These are phyloP conservation scores for Voacanga thouarsii DNA, from an alignment of 257 asterid genomes.

Conservation along the genomic window DNA sequence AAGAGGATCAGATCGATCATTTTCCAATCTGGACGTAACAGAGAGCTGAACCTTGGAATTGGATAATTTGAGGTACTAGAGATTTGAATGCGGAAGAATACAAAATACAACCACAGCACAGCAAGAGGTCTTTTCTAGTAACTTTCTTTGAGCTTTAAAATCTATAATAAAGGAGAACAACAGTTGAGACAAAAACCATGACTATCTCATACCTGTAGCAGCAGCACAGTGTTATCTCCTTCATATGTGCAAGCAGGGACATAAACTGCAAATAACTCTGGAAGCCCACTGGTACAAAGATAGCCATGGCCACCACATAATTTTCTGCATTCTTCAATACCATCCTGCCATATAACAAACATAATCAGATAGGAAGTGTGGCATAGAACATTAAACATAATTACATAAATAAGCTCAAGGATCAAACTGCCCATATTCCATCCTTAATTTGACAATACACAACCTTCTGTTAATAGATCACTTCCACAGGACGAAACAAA, in stretches of 20 bases:
- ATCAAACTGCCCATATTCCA: not conserved
- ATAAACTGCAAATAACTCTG: conserved; percentile 95
- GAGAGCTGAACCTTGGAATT: not conserved
- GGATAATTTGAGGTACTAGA: not conserved
- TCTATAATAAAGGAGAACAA: not conserved
- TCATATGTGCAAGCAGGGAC: conserved; percentile 99
- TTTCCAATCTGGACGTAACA: no score
- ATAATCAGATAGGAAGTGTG: not conserved
- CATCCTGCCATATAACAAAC: conserved; percentile 57
- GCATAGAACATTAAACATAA: not conserved
- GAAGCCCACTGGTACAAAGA: conserved; percentile 96
- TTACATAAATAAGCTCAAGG: not conserved
- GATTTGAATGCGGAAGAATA: not conserved
- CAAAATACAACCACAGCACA: not conserved
- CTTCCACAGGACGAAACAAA: not conserved
- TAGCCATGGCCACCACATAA: conserved; percentile 99
- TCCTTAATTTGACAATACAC: not conserved
- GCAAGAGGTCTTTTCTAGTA: not conserved
- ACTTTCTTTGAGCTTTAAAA: not conserved
- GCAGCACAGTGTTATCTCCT: conserved; percentile 87
- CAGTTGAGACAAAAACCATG: not conserved
- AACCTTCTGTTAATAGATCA: not conserved
- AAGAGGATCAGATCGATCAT: not conserved
- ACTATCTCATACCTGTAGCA: conserved; percentile 60
- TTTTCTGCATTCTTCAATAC: conserved; percentile 94